Base-by-base conservation (phyloP, 768 basidiomycete genomes). In the Pisolithus orientalis region DNA sequence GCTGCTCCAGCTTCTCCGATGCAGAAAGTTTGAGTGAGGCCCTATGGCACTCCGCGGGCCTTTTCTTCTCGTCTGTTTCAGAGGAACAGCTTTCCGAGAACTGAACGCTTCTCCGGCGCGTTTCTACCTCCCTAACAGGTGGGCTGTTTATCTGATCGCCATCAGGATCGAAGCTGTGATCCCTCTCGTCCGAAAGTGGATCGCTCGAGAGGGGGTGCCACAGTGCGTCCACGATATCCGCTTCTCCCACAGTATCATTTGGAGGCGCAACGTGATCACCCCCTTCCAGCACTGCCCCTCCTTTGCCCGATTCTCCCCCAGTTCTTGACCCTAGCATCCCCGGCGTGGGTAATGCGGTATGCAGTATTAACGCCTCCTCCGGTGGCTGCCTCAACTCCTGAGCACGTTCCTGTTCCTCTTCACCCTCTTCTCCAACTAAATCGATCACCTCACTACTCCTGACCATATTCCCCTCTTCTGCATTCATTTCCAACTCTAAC, bases 1-100 rank as follows among this genome's bases (percentile, higher is more conserved):
- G 71, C 65, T 78, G 76, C 34, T 76, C 73, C 38, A 47, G 46
- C 46, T 47, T 47, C 46, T 47, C 46, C 5, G 46, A 47, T 9
- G 46, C 17, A 10, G 46, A 47, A 9, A 69, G 53, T 25, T 65
- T 58, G 27, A 69, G 69, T 39, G 60, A 46, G 44, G 57, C 21
- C 21, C 57, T 55, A 39, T 57, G 50, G 39, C 58, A 55, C 54
- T 53, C 53, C 54, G 46, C 65, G 62, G 40, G 65, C 37, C 46
- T 61, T 47, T 47, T 64, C 59, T 65, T 71, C 55, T 68, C 63
- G 49, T 62, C 47, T 51, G 38, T 57, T 39, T 59, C 59, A 17
- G 44, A 45, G 28, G 44, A 45, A 16, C 28, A 45, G 28, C 7
- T 28, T 45, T 45, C 44, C 13, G 44, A 45, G 28, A 45, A 45